A percentile compares a stretch with the other conserved stretches of the same genome.
phyloP scores from a whole-genome alignment of 2,329 filamentous ascomycete genomes.

The Cladosporium sp. region DNA sequence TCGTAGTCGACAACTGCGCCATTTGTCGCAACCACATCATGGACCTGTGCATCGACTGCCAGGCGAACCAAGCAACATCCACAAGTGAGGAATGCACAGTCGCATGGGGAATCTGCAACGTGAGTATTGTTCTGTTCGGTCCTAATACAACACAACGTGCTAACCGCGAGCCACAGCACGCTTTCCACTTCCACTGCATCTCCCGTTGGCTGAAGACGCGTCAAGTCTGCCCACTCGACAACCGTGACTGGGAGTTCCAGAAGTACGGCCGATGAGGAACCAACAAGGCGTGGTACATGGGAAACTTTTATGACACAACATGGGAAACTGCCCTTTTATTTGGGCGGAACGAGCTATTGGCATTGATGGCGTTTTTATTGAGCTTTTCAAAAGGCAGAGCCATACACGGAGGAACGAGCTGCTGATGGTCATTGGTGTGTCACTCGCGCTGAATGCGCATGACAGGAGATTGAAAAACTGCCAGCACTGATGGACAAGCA shows the following conservation, averaged over 20 bases:
- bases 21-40: slow-evolving; percentile 99
- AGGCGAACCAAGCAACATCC: slow-evolving; percentile 95
- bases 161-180: slow-evolving; percentile 60
- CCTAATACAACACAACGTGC: background rate
- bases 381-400: background rate
- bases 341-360: background rate
- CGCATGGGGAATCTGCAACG: slow-evolving; percentile 98
- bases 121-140: slow-evolving; percentile 46
- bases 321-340: background rate
- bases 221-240: slow-evolving; percentile 95
- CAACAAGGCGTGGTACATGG: background rate
- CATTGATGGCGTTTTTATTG: slow-evolving; percentile 4
- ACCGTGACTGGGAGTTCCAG: slow-evolving; percentile 99
- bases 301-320: slow-evolving; percentile 5
- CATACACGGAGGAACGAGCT: too few relatives aligned
- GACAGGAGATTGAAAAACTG: background rate
- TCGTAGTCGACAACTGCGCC: slow-evolving; percentile 98
- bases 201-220: slow-evolving; percentile 99
- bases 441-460: slow-evolving; percentile 1
- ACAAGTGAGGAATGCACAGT: slow-evolving; percentile 98
- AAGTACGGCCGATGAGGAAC: slow-evolving; percentile 74
- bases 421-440: background rate
- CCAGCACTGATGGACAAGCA: background rate
- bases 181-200: slow-evolving; percentile 99
- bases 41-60: slow-evolving; percentile 98